Evolutionary conservation across 352 stramenopile genomes (phyloP).

Genomic region (Saprolegnia parasitica): DNA sequence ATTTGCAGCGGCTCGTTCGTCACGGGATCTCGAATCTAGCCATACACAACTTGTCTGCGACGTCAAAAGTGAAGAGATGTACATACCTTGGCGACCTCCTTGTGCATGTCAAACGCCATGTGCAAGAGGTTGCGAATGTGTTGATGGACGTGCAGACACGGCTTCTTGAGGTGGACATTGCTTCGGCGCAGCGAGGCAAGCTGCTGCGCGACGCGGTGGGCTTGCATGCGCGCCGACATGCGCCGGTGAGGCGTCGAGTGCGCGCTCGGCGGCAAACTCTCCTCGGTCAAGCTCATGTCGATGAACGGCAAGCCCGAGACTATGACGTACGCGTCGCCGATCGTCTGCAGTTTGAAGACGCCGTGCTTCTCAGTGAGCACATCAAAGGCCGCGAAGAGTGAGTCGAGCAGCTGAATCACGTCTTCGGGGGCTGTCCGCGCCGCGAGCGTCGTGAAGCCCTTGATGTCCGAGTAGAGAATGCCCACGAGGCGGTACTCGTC

Average conservation of each 20-base stretch:
- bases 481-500: slow-evolving; percentile 65
- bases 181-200: slow-evolving; percentile 12
- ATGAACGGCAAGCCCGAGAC: slow-evolving; percentile 81
- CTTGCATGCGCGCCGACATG: slow-evolving; percentile 10
- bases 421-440: slow-evolving; percentile 74
- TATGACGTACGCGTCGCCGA: slow-evolving; percentile 91
- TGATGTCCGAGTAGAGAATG: slow-evolving; percentile 90
- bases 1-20: slow-evolving; percentile 78
- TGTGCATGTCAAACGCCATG: slow-evolving; percentile 85
- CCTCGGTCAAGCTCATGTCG: slow-evolving; percentile 51
- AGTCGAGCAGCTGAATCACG: slow-evolving; percentile 87
- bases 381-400: slow-evolving; percentile 88
- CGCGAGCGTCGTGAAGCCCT: slow-evolving; percentile 88
- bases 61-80: background rate
- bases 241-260: background rate
- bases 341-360: slow-evolving; percentile 93
- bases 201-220: slow-evolving; percentile 2
- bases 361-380: slow-evolving; percentile 88
- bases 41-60: background rate
- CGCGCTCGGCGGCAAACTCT: background rate
- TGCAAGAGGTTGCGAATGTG: slow-evolving; percentile 77
- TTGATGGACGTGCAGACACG: slow-evolving; percentile 72
- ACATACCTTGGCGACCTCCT: slow-evolving; percentile 65
- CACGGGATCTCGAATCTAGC: slow-evolving; percentile 61
- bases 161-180: slow-evolving; percentile 51